Conservation (phyloP, 148 eudicot species). For the Chenopodium berlandieri region DNA sequence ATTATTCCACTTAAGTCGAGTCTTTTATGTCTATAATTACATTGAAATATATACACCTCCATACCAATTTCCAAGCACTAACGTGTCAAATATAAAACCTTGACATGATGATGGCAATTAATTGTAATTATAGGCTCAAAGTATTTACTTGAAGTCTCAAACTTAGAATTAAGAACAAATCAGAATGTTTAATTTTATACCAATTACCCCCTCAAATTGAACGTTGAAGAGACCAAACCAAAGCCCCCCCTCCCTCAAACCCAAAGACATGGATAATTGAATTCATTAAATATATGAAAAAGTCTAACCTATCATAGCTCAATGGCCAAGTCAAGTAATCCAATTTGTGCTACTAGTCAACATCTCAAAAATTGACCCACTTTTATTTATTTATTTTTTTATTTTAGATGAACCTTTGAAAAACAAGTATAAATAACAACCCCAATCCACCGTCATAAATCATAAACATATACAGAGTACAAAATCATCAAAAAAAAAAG, state of each 20-base stretch:
- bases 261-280: background rate
- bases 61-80: too few relatives aligned
- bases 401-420: background rate
- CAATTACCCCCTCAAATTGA: background rate
- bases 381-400: background rate
- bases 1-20: too few relatives aligned
- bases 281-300: slow-evolving; percentile 2
- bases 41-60: too few relatives aligned
- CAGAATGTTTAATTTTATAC: background rate
- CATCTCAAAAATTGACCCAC: slow-evolving; percentile 14
- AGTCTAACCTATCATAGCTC: slow-evolving; percentile 1
- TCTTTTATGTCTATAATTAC: too few relatives aligned
- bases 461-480: background rate
- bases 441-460: background rate
- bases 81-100: too few relatives aligned
- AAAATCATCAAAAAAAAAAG: background rate
- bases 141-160: too few relatives aligned
- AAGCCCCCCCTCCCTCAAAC: background rate
- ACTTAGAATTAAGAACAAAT: background rate
- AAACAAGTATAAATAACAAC: background rate
- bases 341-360: slow-evolving; percentile 10
- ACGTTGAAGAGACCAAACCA: background rate
- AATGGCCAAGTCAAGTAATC: slow-evolving; percentile 11
- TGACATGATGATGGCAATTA: too few relatives aligned
- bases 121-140: too few relatives aligned